Evolutionary conservation across 306 rosid species (phyloP), one percentile per base, ranked within the genome.

Genomic region (Canavalia gladiata): DNA sequence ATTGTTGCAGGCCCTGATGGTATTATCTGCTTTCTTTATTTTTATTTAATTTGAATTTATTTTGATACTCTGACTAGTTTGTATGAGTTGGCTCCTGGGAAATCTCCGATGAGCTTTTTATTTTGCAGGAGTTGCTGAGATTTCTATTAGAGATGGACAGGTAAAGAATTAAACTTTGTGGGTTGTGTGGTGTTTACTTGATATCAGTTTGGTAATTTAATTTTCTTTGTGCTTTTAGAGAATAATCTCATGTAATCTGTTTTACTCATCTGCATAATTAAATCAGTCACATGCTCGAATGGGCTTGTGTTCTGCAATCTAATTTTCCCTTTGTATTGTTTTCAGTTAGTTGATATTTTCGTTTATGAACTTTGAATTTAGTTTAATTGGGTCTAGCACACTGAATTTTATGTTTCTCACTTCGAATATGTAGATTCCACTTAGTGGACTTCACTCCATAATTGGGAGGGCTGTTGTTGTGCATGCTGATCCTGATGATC

Each of bases 401-500:
- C 31, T 64, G 28, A 50, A 43, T 68, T 57, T 49, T 25, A 50
- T 29, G 41, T 58, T 68, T 75, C 41, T 50, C 55, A 4, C 60
- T 56, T 64, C 60, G 71, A 76, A 72, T 76, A 18, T 72, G 87
- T 59, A 91, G 93, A 83, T 91, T 81, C 87, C 87, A 6, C 86
- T 91, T 18, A 82, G 54, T 75, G 96, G 90, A 25, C 83, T 82
- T 80, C 89, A 91, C 86, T 91, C 93, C 59, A 83, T 91, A 56
- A 84, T 91, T 10, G 93, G 93, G 37, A 84, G 93, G 78, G 93
- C 91, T 4, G 91, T 88, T 11, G 91, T 89, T 65, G 93, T 91
- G 70, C 96, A 91, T 60, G 93, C 91, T 64, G 95, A 91, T 89
- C 90, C 91, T 8, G 95, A 91, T 82, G 95, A 89, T 83, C 95